phyloP scores from a whole-genome alignment of 2,329 filamentous ascomycete genomes.

The Macrophomina phaseolina region DNA sequence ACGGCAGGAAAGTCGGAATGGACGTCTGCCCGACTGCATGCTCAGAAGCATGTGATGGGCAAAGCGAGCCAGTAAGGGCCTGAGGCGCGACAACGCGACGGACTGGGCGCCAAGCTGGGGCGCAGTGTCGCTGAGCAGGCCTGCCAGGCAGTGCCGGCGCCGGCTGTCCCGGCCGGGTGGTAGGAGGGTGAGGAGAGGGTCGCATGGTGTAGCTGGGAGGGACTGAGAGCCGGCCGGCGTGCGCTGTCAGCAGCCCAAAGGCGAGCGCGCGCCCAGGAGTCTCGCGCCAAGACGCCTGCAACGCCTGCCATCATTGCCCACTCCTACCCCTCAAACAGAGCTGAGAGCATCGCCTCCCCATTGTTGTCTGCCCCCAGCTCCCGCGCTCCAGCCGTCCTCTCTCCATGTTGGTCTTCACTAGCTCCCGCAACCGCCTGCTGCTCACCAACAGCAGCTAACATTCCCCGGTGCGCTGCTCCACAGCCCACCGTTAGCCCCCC shows the following conservation, averaged over 20 bases:
- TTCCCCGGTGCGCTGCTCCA: not conserved
- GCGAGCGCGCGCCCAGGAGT: not conserved
- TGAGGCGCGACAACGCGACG: constrained; percentile 3
- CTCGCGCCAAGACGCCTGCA: constrained; percentile 10
- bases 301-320: constrained; percentile 6
- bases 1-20: not conserved
- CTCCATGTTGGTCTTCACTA: constrained; percentile 19
- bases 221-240: not conserved
- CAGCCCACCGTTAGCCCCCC: constrained; percentile 8
- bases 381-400: not conserved
- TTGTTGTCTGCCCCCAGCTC: constrained; percentile 2
- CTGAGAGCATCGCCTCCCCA: constrained; percentile 1
- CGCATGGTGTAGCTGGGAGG: not conserved
- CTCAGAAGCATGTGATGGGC: constrained; percentile 7
- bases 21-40: not conserved
- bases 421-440: constrained; percentile 16
- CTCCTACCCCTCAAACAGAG: not conserved
- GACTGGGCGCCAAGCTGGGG: constrained; percentile 24
- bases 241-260: not conserved
- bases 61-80: constrained; percentile 9
- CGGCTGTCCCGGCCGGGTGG: not conserved
- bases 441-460: constrained; percentile 27
- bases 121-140: not conserved
- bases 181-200: too few relatives aligned
- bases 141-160: not conserved